These are phyloP conservation scores for Ophiostoma australiae DNA, from an alignment of 2,329 filamentous ascomycete genomes.

Conservation along the genomic window DNA sequence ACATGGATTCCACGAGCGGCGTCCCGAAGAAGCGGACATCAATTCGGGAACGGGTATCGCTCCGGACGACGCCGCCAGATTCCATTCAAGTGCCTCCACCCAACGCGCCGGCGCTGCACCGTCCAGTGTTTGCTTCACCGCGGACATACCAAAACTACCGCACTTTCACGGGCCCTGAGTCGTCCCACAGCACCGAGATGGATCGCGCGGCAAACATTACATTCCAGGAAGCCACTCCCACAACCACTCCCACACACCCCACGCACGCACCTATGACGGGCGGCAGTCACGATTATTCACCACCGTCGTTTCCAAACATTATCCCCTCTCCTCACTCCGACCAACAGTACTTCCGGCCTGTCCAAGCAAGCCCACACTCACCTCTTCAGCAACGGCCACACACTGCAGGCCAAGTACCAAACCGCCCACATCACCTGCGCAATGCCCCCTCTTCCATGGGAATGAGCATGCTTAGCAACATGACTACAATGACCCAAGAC, in stretches of 20 bases:
- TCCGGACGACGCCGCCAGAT: conserved; percentile 49
- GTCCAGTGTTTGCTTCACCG: conserved; percentile 32
- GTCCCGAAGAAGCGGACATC: conserved; percentile 38
- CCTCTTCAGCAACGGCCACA: conserved; percentile 57
- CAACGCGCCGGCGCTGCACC: conserved; percentile 35
- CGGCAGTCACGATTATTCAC: conserved; percentile 33
- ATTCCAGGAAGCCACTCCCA: conserved; percentile 15
- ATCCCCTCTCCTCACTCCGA: conserved; percentile 50
- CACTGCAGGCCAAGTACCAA: conserved; percentile 43
- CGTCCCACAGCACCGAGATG: conserved; percentile 46
- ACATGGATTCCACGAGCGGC: conserved; percentile 2
- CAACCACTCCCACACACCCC: not conserved
- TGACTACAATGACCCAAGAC: conserved; percentile 45
- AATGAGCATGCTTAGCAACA: conserved; percentile 55
- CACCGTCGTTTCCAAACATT: conserved; percentile 37
- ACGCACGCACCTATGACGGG: not conserved
- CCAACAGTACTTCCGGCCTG: conserved; percentile 56
- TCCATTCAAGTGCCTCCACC: conserved; percentile 51
- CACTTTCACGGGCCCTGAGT: conserved; percentile 38
- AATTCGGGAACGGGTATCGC: conserved; percentile 50
- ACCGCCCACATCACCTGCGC: conserved; percentile 39
- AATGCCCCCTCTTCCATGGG: conserved; percentile 51
- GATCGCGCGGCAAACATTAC: conserved; percentile 36
- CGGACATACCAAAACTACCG: conserved; percentile 33
- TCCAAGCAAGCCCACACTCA: conserved; percentile 59